These are phyloP conservation scores for Monosporascus sp. DNA, from an alignment of 2,329 filamentous ascomycete species.

Conservation along the genomic window DNA sequence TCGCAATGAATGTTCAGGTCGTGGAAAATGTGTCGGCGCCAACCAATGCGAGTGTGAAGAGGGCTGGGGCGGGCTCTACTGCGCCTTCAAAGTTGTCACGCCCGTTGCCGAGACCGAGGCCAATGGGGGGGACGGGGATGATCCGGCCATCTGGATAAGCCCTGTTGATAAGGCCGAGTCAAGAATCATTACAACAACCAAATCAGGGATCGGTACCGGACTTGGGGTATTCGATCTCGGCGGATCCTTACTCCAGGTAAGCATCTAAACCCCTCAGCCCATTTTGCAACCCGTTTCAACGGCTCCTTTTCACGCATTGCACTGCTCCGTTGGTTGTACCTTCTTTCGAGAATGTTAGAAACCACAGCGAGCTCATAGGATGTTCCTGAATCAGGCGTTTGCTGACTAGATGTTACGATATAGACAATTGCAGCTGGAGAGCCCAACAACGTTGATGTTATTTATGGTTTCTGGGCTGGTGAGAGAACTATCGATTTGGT, in stretches of 20 bases:
- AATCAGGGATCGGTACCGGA: conserved; percentile 43
- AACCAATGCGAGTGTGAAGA: conserved; percentile 36
- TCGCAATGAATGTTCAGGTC: conserved; percentile 34
- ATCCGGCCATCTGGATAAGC: conserved; percentile 45
- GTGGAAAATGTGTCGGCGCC: conserved; percentile 36
- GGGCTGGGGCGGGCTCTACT: conserved; percentile 41
- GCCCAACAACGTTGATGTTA: conserved; percentile 51
- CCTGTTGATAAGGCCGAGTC: conserved; percentile 35
- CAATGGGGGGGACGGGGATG: conserved; percentile 40
- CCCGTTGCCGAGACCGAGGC: conserved; percentile 38
- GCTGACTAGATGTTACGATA: too few relatives aligned
- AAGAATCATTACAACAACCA: conserved; percentile 48
- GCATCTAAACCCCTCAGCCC: too few relatives aligned
- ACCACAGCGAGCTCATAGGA: too few relatives aligned
- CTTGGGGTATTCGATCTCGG: conserved; percentile 44
- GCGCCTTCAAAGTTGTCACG: conserved; percentile 38
- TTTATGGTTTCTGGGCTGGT: conserved; percentile 43
- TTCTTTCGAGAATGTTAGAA: too few relatives aligned
- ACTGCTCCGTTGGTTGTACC: too few relatives aligned
- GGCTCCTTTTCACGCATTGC: too few relatives aligned
- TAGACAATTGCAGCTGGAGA: conserved; percentile 36
- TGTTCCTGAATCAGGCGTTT: too few relatives aligned
- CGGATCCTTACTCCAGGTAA: conserved; percentile 39
- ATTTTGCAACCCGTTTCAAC: too few relatives aligned
- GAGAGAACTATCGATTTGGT: conserved; percentile 41